These are phyloP conservation scores for Aspergillus melleus DNA, from an alignment of 2,329 filamentous ascomycete genomes.

Conservation along the genomic window DNA sequence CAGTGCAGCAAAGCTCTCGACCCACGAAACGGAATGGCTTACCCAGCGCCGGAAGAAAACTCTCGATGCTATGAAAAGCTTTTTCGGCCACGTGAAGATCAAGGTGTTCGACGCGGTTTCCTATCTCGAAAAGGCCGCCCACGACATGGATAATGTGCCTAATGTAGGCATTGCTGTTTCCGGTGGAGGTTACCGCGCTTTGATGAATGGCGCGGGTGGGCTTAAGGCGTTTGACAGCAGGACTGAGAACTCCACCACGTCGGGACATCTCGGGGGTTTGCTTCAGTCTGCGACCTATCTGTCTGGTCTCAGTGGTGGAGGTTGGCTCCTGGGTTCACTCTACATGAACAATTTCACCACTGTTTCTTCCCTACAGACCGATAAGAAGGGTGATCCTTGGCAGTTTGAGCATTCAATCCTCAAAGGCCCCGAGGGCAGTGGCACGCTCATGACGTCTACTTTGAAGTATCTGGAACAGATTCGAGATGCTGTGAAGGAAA, in stretches of 20 bases:
- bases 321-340: conserved; percentile 80
- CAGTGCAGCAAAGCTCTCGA: conserved; percentile 62
- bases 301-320: conserved; percentile 77
- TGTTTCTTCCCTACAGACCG: conserved; percentile 47
- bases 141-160: conserved; percentile 59
- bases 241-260: conserved; percentile 59
- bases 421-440: not conserved
- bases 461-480: not conserved
- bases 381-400: conserved; percentile 16
- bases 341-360: conserved; percentile 77
- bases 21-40: conserved; percentile 75
- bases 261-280: conserved; percentile 74
- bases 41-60: conserved; percentile 69
- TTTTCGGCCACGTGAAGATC: conserved; percentile 73
- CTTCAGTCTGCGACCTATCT: conserved; percentile 81
- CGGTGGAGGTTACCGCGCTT: conserved; percentile 80
- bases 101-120: conserved; percentile 67
- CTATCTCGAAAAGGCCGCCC: conserved; percentile 64
- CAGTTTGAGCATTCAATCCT: conserved; percentile 32
- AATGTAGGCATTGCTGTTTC: conserved; percentile 80
- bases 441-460: not conserved
- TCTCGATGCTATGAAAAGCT: conserved; percentile 68
- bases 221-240: conserved; percentile 76
- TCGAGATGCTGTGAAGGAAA: conserved; percentile 51
- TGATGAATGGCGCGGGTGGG: conserved; percentile 82